Evolutionary conservation across 805 yeast genomes (phyloP), one percentile per base, ranked within the genome.

Genomic region (Kodamaea hsintzibuensis): DNA sequence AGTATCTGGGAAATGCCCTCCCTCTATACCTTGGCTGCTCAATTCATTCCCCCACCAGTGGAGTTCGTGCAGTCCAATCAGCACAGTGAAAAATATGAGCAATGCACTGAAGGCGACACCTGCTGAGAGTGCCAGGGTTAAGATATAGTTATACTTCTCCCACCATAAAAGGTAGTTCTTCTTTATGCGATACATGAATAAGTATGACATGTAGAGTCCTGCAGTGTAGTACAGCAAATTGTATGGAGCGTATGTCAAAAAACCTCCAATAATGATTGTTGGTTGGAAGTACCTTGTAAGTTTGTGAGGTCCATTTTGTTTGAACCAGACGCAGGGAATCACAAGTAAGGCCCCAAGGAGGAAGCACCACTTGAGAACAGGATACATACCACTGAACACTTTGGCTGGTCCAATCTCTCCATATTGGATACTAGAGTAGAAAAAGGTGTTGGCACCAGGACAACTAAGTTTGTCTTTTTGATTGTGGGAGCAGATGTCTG

Each of bases 121-220:
- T 0, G 88, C 82, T 7, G 78, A 69, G 25, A 85, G 68, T 1
- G 82, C 87, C 50, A 86, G 79, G 19, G 85, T 73, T 50, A 86
- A 66, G 18, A 85, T 76, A 63, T 84, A 86, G 65, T 85, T 86
- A 67, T 87, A 87, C 66, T 85, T 86, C 42, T 85, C 84, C 91
- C 88, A 86, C 88, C 88, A 80, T 18, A 74, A 66, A 47, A 77
- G 63, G 65, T 80, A 80, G 60, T 74, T 70, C 55, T 73, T 70
- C 59, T 80, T 78, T 60, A 84, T 69, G 61, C 75, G 74, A 68
- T 77, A 83, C 72, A 83, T 83, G 71, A 86, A 86, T 3, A 76
- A 49, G 57, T 77, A 77, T 4, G 89, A 87, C 42, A 82, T 54
- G 61, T 77, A 77, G 61, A 88, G 79, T 51, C 89, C 85, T 9